Evolutionary conservation across 768 basidiomycete species (phyloP).

Genomic region (Russula olivacea): DNA sequence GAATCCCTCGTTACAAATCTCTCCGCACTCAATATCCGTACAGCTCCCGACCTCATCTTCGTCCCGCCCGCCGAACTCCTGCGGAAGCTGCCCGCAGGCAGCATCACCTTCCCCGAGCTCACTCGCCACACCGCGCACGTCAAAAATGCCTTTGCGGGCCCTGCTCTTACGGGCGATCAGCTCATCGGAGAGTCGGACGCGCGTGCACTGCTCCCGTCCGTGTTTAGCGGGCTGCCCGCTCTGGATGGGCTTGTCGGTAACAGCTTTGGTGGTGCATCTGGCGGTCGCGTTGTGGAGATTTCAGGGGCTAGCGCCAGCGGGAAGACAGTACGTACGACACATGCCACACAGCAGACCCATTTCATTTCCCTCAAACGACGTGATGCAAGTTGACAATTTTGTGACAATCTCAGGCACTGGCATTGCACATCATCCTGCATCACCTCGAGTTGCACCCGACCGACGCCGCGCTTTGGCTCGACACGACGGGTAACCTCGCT

Average conservation of each 20-base stretch:
- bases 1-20: slow-evolving; percentile 13
- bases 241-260: slow-evolving; percentile 51
- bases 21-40: slow-evolving; percentile 18
- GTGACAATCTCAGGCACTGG: slow-evolving; percentile 45
- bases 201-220: slow-evolving; percentile 28
- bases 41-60: slow-evolving; percentile 19
- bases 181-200: slow-evolving; percentile 28
- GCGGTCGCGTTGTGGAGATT: slow-evolving; percentile 54
- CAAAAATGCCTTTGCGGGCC: slow-evolving; percentile 6
- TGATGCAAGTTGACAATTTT: not conserved
- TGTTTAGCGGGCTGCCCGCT: slow-evolving; percentile 37
- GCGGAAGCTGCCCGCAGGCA: slow-evolving; percentile 16
- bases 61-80: slow-evolving; percentile 7
- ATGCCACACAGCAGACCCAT: too few species aligned
- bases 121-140: slow-evolving; percentile 18
- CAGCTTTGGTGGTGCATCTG: slow-evolving; percentile 34
- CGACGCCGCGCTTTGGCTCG: slow-evolving; percentile 59
- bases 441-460: slow-evolving; percentile 39
- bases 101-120: slow-evolving; percentile 17
- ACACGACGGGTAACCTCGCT: slow-evolving; percentile 64
- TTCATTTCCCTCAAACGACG: not conserved
- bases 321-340: slow-evolving; percentile 54
- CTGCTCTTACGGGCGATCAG: slow-evolving; percentile 30
- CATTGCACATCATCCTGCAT: slow-evolving; percentile 51
- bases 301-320: slow-evolving; percentile 61